Evolutionary conservation across 2,329 filamentous ascomycete species (phyloP).

Genomic region (Fusarium nelsonii): DNA sequence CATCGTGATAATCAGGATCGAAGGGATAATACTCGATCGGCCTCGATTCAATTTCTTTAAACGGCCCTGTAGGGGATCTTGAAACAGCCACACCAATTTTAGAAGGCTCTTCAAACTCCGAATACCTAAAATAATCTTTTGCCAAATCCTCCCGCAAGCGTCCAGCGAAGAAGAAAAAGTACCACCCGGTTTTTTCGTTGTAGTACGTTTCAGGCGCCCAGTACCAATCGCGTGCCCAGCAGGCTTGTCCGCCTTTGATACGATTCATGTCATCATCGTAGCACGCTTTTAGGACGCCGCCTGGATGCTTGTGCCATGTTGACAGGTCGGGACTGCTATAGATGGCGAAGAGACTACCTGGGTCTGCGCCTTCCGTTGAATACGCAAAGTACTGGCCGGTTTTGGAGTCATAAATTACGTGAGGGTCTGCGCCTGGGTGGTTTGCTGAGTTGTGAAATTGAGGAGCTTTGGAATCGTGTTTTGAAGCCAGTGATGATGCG

Average conservation of each 20-base stretch:
- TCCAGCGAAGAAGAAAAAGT: slow-evolving; percentile 55
- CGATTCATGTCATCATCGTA: slow-evolving; percentile 48
- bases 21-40: slow-evolving; percentile 54
- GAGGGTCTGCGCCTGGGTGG: slow-evolving; percentile 51
- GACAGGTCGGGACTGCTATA: slow-evolving; percentile 54
- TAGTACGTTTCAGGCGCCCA: slow-evolving; percentile 55
- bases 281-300: slow-evolving; percentile 52
- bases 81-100: slow-evolving; percentile 54
- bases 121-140: slow-evolving; percentile 52
- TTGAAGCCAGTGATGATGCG: slow-evolving; percentile 10
- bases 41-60: slow-evolving; percentile 49
- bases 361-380: slow-evolving; percentile 53
- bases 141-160: slow-evolving; percentile 51
- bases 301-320: slow-evolving; percentile 52
- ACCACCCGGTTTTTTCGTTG: slow-evolving; percentile 54
- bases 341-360: slow-evolving; percentile 51
- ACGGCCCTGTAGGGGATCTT: slow-evolving; percentile 52
- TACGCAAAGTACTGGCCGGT: slow-evolving; percentile 53
- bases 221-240: slow-evolving; percentile 54
- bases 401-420: slow-evolving; percentile 50
- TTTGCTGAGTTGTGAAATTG: slow-evolving; percentile 53
- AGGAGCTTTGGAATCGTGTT: slow-evolving; percentile 28
- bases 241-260: slow-evolving; percentile 51
- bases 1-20: slow-evolving; percentile 53
- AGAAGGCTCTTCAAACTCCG: slow-evolving; percentile 53